Evolutionary conservation across 139 green algal species (phyloP).

Genomic region (Bryopsis sp.): DNA sequence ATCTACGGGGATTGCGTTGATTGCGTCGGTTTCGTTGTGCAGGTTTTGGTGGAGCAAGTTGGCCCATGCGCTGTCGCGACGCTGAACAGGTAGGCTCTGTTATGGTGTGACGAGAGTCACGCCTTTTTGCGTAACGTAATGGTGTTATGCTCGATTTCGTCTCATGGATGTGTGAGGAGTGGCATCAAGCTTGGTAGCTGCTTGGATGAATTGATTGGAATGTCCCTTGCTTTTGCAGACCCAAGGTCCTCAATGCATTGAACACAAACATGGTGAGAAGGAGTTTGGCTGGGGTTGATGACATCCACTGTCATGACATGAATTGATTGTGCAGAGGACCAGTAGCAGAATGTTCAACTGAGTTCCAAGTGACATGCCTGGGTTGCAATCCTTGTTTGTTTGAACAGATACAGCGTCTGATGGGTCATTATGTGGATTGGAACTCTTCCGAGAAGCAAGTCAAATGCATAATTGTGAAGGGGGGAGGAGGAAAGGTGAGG

Average conservation of each 20-base stretch:
- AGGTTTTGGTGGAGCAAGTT: constrained; percentile 1
- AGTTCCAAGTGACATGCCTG: not conserved
- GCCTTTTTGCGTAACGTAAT: not conserved
- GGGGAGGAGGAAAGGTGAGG: not conserved
- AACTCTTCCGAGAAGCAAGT: not conserved
- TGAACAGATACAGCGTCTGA: constrained; percentile 1
- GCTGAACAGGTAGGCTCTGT: not conserved
- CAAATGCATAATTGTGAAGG: not conserved
- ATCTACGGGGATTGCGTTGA: too few relatives aligned
- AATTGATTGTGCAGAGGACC: not conserved
- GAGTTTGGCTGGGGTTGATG: not conserved
- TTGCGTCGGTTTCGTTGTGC: too few relatives aligned
- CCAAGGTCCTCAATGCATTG: constrained; percentile 62
- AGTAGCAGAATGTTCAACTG: not conserved
- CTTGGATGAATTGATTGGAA: not conserved
- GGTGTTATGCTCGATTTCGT: not conserved
- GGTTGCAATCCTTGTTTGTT: not conserved
- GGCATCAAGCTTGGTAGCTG: not conserved
- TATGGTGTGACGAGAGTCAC: not conserved
- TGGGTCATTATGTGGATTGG: not conserved
- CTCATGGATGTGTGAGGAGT: not conserved
- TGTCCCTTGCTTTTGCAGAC: constrained; percentile 32
- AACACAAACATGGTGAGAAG: constrained; percentile 56
- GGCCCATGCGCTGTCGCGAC: not conserved
- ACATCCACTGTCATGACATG: not conserved